Evolutionary conservation across 2,329 filamentous ascomycete species (phyloP).

Genomic region (Dendryphion nanum): DNA sequence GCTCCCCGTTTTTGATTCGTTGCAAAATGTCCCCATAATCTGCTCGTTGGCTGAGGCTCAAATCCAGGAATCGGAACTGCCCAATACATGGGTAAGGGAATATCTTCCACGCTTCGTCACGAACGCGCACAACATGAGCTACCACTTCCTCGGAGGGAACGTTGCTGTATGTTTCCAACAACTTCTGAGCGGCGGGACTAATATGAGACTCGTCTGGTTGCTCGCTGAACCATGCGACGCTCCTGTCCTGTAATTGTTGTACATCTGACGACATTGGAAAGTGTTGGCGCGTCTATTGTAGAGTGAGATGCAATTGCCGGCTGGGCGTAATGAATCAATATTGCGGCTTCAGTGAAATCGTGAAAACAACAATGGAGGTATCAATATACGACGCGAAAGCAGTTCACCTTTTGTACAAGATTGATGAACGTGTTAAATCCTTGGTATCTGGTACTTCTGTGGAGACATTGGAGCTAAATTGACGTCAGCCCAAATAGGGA

Average conservation of each 20-base stretch:
- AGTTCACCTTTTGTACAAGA: too few species aligned
- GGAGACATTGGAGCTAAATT: too few species aligned
- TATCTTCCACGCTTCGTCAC: constrained; percentile 24
- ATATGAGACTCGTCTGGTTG: constrained; percentile 21
- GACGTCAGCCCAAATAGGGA: too few species aligned
- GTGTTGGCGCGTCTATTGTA: too few species aligned
- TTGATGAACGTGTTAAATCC: too few species aligned
- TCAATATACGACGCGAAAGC: too few species aligned
- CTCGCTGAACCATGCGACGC: constrained; percentile 25
- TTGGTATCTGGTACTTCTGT: too few species aligned
- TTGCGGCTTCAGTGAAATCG: too few species aligned
- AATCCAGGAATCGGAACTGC: constrained; percentile 30
- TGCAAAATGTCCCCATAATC: constrained; percentile 22
- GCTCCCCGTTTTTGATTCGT: not conserved
- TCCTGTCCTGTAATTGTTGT: constrained; percentile 6
- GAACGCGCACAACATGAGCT: constrained; percentile 29
- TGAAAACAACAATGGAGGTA: too few species aligned
- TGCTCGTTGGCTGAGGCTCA: constrained; percentile 16
- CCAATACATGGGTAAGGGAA: constrained; percentile 35
- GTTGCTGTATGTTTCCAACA: constrained; percentile 38
- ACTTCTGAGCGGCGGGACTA: constrained; percentile 21
- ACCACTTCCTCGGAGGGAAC: constrained; percentile 31
- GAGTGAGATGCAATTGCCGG: too few species aligned
- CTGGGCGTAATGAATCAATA: too few species aligned
- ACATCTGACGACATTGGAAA: too few species aligned